phyloP scores from a whole-genome alignment of 1,139 yeast species.

The Geotrichum reessii region DNA sequence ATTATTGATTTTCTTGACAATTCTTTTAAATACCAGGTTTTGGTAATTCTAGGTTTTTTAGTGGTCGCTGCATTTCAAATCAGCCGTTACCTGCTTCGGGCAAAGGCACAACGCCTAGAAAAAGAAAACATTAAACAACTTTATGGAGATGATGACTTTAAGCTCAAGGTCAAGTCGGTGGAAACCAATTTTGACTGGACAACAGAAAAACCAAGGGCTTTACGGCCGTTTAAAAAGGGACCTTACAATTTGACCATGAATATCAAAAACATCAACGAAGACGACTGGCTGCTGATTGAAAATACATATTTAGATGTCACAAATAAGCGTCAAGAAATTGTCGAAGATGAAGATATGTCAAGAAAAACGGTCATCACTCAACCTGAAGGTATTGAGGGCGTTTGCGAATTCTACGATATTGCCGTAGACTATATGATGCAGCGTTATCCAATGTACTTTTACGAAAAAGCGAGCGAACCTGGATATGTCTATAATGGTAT shows the following conservation, averaged over 20 bases:
- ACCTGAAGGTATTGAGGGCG: conserved; percentile 45
- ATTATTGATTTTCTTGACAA: background rate
- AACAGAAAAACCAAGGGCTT: conserved; percentile 43
- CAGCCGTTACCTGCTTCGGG: background rate
- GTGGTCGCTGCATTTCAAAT: background rate
- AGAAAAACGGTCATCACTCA: conserved; percentile 38
- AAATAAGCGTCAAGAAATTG: conserved; percentile 41
- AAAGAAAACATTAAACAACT: background rate
- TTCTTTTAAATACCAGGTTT: background rate
- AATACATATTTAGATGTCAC: conserved; percentile 49
- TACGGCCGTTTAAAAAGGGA: conserved; percentile 60
- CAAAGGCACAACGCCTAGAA: background rate
- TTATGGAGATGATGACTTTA: background rate
- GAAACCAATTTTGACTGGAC: conserved; percentile 41
- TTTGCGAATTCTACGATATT: conserved; percentile 52
- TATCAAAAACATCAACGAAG: conserved; percentile 47
- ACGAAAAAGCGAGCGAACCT: conserved; percentile 29
- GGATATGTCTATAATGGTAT: conserved; percentile 40
- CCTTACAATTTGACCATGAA: conserved; percentile 66
- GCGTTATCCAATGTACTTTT: conserved; percentile 57
- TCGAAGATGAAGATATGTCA: conserved; percentile 40
- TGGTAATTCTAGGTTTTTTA: background rate
- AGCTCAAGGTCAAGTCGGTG: background rate
- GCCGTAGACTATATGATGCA: conserved; percentile 46
- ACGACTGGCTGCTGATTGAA: conserved; percentile 67